Conservation (phyloP, 257 asterid genomes). For the Solanum lycopersicoides region DNA sequence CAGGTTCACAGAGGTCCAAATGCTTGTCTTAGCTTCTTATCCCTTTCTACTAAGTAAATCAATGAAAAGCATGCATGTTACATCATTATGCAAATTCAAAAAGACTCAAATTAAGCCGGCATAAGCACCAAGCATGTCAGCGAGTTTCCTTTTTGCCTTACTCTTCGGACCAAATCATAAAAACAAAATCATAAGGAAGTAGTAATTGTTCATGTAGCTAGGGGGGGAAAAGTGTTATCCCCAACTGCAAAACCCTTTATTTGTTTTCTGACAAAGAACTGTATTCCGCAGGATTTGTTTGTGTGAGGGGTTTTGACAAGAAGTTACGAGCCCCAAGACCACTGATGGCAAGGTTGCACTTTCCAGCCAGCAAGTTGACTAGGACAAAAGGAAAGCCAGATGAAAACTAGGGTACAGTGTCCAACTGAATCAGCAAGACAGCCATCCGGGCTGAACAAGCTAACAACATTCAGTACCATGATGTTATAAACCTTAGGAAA, state of each 20-base stretch:
- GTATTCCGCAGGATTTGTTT: conserved; percentile 66
- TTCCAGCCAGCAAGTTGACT: conserved; percentile 67
- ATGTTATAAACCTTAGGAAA: not conserved
- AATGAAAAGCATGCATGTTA: not conserved
- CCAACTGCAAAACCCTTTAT: not conserved
- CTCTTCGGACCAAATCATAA: not conserved
- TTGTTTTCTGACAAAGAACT: not conserved
- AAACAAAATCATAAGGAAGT: not conserved
- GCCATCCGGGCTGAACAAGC: not conserved
- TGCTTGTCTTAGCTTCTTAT: not conserved
- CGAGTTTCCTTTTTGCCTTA: not conserved
- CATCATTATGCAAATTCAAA: not conserved
- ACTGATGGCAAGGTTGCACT: conserved; percentile 79
- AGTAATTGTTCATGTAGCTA: not conserved
- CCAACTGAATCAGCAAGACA: conserved; percentile 4
- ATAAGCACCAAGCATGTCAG: not conserved
- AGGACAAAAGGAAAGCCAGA: conserved; percentile 46
- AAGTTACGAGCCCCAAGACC: conserved; percentile 80
- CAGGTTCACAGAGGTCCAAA: not conserved
- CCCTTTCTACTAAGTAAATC: not conserved
- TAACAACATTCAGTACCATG: not conserved
- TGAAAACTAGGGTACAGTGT: conserved; percentile 19
- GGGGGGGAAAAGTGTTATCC: not conserved
- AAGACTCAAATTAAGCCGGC: not conserved
- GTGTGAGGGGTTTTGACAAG: conserved; percentile 92